Percentiles rank a stretch among this genome's conserved stretches.
Evolutionary conservation across 371 early-diverging fungal genomes (phyloP).

Genomic region (Mortierella sp.): DNA sequence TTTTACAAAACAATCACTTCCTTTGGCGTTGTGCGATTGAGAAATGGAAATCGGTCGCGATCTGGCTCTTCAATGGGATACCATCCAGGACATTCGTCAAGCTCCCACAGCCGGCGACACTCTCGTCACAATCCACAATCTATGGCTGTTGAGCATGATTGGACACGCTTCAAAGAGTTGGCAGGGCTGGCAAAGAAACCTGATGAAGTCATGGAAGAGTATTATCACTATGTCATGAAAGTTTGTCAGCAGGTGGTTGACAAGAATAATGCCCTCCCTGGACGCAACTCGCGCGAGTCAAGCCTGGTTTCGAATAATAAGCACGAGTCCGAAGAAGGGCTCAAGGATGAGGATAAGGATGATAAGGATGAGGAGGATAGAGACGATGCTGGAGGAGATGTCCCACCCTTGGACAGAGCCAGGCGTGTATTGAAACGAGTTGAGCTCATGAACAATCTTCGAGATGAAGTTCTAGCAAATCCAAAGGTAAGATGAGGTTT

Average conservation of each 20-base stretch:
- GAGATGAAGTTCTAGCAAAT: slow-evolving; percentile 71
- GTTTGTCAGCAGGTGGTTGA: slow-evolving; percentile 73
- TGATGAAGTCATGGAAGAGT: slow-evolving; percentile 77
- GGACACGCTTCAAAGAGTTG: slow-evolving; percentile 80
- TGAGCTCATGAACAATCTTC: slow-evolving; percentile 76
- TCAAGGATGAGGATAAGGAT: slow-evolving; percentile 53
- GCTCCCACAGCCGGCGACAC: slow-evolving; percentile 39
- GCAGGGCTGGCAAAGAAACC: slow-evolving; percentile 78
- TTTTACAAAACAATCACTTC: slow-evolving; percentile 79
- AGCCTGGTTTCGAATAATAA: slow-evolving; percentile 54
- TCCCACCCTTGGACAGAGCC: slow-evolving; percentile 77
- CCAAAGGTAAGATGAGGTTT: no score
- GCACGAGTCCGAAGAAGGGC: slow-evolving; percentile 36
- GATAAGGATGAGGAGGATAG: slow-evolving; percentile 46
- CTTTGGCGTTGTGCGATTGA: slow-evolving; percentile 70
- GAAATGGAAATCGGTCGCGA: slow-evolving; percentile 31
- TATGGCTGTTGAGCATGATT: slow-evolving; percentile 53
- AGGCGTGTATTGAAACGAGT: slow-evolving; percentile 81
- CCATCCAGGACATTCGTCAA: slow-evolving; percentile 40
- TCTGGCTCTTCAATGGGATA: slow-evolving; percentile 34
- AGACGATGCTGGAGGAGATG: slow-evolving; percentile 62
- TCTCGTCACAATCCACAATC: slow-evolving; percentile 34
- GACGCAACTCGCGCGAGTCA: slow-evolving; percentile 60
- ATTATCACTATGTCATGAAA: slow-evolving; percentile 67
- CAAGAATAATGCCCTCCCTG: slow-evolving; percentile 33